These are phyloP conservation scores for Ascosphaera acerosa DNA, from an alignment of 2,329 filamentous ascomycete genomes.

Conservation along the genomic window DNA sequence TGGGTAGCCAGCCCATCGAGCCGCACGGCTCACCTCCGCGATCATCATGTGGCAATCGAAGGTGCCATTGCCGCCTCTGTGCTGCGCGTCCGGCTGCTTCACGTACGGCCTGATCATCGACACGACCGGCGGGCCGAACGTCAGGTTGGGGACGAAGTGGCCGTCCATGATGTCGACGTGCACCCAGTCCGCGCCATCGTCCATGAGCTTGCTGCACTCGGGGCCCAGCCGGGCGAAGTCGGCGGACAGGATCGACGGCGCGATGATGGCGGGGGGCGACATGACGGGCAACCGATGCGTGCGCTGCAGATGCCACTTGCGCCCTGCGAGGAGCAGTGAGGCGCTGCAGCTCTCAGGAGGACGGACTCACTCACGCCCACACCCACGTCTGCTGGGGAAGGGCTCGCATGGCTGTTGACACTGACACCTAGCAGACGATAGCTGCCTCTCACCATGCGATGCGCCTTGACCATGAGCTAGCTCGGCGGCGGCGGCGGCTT, in stretches of 20 bases:
- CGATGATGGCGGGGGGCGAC: conserved; percentile 81
- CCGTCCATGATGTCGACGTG: conserved; percentile 98
- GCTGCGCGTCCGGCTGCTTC: conserved; percentile 33
- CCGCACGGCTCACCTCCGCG: conserved; percentile 52
- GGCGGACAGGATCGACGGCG: conserved; percentile 90
- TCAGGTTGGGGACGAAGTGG: conserved; percentile 97
- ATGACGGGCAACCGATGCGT: conserved; percentile 24
- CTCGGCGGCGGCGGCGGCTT: no score
- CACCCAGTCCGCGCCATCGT: conserved; percentile 70
- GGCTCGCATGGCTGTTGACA: no score
- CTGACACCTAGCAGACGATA: no score
- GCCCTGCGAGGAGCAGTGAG: no score
- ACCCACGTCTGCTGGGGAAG: no score
- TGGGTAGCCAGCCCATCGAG: no score
- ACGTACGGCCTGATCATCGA: conserved; percentile 81
- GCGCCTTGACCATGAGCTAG: no score
- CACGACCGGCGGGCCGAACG: conserved; percentile 84
- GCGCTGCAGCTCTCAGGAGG: no score
- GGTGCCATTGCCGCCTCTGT: conserved; percentile 53
- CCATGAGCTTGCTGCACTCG: conserved; percentile 68
- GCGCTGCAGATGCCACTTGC: not conserved
- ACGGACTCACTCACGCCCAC: no score
- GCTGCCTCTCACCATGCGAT: no score
- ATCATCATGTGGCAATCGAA: conserved; percentile 99
- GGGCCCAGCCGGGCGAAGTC: conserved; percentile 77